Evolutionary conservation across 768 basidiomycete genomes (phyloP).

Genomic region (Kwoniella mangroviensis): DNA sequence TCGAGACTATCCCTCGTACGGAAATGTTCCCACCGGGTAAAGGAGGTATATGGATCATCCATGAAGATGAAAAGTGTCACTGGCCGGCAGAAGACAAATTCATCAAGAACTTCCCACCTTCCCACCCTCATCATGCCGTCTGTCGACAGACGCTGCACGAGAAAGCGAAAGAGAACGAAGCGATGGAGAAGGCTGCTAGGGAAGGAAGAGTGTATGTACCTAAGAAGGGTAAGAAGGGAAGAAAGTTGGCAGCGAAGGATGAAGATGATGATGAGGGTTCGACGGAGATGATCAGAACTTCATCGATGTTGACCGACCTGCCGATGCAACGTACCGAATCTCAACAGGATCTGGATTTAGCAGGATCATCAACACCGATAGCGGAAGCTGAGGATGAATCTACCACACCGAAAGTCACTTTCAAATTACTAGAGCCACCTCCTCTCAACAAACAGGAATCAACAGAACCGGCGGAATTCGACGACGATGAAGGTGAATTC

Average conservation of each 20-base stretch:
- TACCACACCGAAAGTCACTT: constrained; percentile 16
- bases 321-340: constrained; percentile 11
- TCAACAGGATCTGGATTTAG: constrained; percentile 4
- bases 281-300: constrained; percentile 35
- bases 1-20: constrained; percentile 74
- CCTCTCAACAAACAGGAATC: constrained; percentile 15
- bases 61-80: constrained; percentile 50
- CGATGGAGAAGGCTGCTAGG: constrained; percentile 42
- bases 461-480: constrained; percentile 10
- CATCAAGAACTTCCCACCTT: constrained; percentile 50
- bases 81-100: constrained; percentile 51
- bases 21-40: constrained; percentile 49
- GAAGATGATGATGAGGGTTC: constrained; percentile 35
- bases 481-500: constrained; percentile 45
- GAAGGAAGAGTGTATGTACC: constrained; percentile 49
- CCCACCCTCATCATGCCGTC: constrained; percentile 42
- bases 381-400: constrained; percentile 6
- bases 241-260: constrained; percentile 33
- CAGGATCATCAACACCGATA: background rate
- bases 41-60: constrained; percentile 54
- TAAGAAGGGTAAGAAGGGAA: constrained; percentile 52
- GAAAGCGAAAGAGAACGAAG: constrained; percentile 44
- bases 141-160: constrained; percentile 51
- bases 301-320: constrained; percentile 23
- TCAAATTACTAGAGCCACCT: constrained; percentile 10